Evolutionary conservation across 768 basidiomycete genomes (phyloP).

Genomic region (Kondoa malvinella): DNA sequence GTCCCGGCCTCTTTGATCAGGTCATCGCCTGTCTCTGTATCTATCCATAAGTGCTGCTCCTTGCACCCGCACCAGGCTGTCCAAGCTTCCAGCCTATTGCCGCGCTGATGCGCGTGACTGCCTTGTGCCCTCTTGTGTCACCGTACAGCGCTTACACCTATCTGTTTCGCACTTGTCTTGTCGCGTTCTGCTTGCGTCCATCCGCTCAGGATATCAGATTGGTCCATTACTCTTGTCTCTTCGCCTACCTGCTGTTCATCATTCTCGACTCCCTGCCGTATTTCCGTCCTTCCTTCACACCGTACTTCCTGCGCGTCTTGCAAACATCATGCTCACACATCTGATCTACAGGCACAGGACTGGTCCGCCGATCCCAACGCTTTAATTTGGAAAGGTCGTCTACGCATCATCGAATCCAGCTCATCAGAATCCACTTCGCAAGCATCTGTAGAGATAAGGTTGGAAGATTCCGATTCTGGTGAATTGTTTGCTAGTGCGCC

Average conservation of each 20-base stretch:
- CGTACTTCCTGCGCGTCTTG: too few relatives aligned
- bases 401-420: slow-evolving; percentile 6
- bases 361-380: slow-evolving; percentile 20
- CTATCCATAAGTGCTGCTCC: neutral
- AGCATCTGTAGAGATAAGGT: slow-evolving; percentile 17
- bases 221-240: too few relatives aligned
- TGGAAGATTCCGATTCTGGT: slow-evolving; percentile 25
- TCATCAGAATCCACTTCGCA: neutral
- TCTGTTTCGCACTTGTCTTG: too few relatives aligned
- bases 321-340: too few relatives aligned
- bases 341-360: neutral
- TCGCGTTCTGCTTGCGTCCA: too few relatives aligned
- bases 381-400: slow-evolving; percentile 25
- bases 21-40: neutral
- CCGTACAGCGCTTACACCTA: too few relatives aligned
- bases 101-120: neutral
- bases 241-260: too few relatives aligned
- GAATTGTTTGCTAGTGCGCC: neutral
- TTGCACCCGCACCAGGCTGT: neutral
- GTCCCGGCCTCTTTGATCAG: too few relatives aligned
- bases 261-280: too few relatives aligned
- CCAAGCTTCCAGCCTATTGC: neutral
- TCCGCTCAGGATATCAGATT: too few relatives aligned
- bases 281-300: too few relatives aligned
- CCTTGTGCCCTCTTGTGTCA: too few relatives aligned